These are phyloP conservation scores for Periconia sp. DNA, from an alignment of 2,329 filamentous ascomycete species.

Conservation along the genomic window DNA sequence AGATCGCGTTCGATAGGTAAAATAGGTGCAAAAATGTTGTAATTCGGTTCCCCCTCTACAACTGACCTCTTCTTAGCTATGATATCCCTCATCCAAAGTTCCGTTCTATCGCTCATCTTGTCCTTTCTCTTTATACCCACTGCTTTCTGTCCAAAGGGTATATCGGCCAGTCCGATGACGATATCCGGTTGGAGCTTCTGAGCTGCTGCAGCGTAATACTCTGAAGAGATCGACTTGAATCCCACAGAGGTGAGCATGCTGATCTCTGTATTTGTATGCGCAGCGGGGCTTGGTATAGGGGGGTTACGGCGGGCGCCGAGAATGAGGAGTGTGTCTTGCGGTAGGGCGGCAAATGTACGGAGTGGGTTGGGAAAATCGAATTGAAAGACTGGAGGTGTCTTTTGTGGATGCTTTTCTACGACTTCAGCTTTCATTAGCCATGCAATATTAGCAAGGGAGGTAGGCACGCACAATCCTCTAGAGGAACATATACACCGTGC, in stretches of 20 bases:
- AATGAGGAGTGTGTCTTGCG: conserved; percentile 69
- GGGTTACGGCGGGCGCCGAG: conserved; percentile 80
- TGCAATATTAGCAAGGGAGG: conserved; percentile 5
- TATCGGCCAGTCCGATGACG: conserved; percentile 76
- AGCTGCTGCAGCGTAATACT: conserved; percentile 72
- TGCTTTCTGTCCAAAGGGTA: conserved; percentile 62
- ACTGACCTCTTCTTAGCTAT: conserved; percentile 53
- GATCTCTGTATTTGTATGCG: conserved; percentile 74
- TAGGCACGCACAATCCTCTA: conserved; percentile 86
- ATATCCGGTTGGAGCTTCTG: conserved; percentile 78
- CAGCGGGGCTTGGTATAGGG: conserved; percentile 70
- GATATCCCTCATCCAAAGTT: conserved; percentile 78
- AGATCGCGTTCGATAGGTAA: conserved; percentile 76
- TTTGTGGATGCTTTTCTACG: conserved; percentile 63
- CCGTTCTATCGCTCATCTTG: conserved; percentile 86
- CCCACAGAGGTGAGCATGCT: conserved; percentile 87
- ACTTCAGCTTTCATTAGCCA: conserved; percentile 60
- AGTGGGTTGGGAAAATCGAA: conserved; percentile 60
- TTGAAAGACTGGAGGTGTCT: conserved; percentile 61
- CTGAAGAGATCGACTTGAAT: conserved; percentile 72
- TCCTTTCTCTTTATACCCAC: conserved; percentile 74
- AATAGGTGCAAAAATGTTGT: conserved; percentile 65
- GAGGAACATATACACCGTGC: conserved; percentile 75
- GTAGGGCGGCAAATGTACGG: conserved; percentile 77
- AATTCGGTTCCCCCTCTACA: conserved; percentile 34